phyloP scores from a whole-genome alignment of 768 basidiomycete genomes.

The Mycena kentingensis region DNA sequence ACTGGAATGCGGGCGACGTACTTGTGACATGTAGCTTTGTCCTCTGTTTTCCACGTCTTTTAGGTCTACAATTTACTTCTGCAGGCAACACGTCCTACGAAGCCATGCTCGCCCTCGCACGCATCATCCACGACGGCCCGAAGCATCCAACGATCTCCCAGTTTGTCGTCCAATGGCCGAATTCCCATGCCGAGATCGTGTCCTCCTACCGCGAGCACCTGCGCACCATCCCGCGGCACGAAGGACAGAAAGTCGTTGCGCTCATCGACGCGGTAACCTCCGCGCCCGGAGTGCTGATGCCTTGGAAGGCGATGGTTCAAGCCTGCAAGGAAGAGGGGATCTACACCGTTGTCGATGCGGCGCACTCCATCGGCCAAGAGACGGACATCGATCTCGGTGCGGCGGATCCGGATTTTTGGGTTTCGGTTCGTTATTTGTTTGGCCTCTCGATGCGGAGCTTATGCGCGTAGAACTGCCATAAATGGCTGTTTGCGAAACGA shows the following conservation, averaged over 20 bases:
- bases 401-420: slow-evolving; percentile 51
- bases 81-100: too few relatives aligned
- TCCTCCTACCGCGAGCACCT: neutral
- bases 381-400: slow-evolving; percentile 47
- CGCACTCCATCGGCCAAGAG: slow-evolving; percentile 68
- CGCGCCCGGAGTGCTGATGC: slow-evolving; percentile 52
- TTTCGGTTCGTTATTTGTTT: slow-evolving; percentile 49
- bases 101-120: too few relatives aligned
- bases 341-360: slow-evolving; percentile 59
- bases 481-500: slow-evolving; percentile 68
- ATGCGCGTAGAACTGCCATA: slow-evolving; percentile 63
- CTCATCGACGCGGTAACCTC: slow-evolving; percentile 56
- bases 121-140: too few relatives aligned
- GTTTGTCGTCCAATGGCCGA: too few relatives aligned
- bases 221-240: neutral
- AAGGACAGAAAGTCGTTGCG: slow-evolving; percentile 45
- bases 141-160: too few relatives aligned
- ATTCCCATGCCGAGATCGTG: neutral
- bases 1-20: too few relatives aligned
- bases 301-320: slow-evolving; percentile 61
- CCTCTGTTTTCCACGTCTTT: too few relatives aligned
- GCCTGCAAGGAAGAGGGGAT: slow-evolving; percentile 58
- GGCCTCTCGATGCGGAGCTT: neutral
- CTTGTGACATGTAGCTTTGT: too few relatives aligned
- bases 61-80: too few relatives aligned